Conservation (phyloP, 257 asterid species). For the Gentiana dahurica region DNA sequence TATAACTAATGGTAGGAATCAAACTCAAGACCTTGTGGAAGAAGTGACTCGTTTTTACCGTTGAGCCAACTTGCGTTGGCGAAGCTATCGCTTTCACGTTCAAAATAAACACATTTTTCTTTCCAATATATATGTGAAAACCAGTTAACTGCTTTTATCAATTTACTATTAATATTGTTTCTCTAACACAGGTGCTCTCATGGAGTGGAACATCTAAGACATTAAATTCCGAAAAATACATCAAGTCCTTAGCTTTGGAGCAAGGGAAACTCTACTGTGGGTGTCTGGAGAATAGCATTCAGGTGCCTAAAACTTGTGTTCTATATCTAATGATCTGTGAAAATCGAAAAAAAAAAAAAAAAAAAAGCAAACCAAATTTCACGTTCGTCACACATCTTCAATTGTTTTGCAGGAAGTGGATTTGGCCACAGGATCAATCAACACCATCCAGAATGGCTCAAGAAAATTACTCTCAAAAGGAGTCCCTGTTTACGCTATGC, state of each 20-base stretch:
- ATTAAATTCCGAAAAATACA: conserved; percentile 47
- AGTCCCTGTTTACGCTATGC: conserved; percentile 47
- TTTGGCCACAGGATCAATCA: conserved; percentile 56
- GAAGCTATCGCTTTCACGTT: too few relatives aligned
- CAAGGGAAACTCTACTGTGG: conserved; percentile 75
- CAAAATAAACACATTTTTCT: too few relatives aligned
- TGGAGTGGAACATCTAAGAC: conserved; percentile 56
- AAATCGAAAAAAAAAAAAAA: not conserved
- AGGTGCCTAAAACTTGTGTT: conserved; percentile 28
- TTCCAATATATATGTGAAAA: too few relatives aligned
- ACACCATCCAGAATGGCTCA: conserved; percentile 59
- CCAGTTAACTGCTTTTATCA: too few relatives aligned
- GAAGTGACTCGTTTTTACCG: too few relatives aligned
- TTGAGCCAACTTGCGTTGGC: too few relatives aligned
- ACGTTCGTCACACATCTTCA: not conserved
- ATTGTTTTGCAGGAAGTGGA: conserved; percentile 48
- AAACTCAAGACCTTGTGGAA: too few relatives aligned
- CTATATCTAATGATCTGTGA: not conserved
- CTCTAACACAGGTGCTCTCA: conserved; percentile 37
- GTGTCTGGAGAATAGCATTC: conserved; percentile 72
- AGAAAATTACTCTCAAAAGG: conserved; percentile 60
- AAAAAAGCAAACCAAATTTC: not conserved
- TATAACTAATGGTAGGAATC: too few relatives aligned
- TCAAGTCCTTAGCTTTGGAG: conserved; percentile 45
- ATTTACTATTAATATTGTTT: not conserved